These are phyloP conservation scores for Podila horticola DNA, from an alignment of 192 early-diverging fungal species.

Conservation along the genomic window DNA sequence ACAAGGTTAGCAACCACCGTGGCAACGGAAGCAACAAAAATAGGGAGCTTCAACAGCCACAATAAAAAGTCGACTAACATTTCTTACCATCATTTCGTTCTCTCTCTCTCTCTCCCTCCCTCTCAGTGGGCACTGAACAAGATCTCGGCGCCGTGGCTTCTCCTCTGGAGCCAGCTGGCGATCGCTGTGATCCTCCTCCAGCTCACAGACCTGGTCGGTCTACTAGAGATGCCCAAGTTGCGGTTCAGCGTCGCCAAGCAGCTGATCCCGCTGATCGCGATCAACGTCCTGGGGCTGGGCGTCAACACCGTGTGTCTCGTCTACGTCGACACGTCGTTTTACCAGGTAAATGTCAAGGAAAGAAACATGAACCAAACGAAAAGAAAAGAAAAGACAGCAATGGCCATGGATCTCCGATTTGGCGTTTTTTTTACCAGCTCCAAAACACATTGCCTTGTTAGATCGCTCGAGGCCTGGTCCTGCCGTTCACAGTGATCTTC, in stretches of 20 bases:
- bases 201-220: slow-evolving; percentile 18
- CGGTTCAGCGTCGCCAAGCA: slow-evolving; percentile 18
- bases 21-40: neutral
- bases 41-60: too few species aligned
- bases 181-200: slow-evolving; percentile 60
- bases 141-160: slow-evolving; percentile 55
- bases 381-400: too few species aligned
- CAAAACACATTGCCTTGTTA: neutral
- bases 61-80: too few species aligned
- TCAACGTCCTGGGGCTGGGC: slow-evolving; percentile 66
- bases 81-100: too few species aligned
- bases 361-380: too few species aligned
- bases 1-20: slow-evolving; percentile 35
- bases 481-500: slow-evolving; percentile 67
- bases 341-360: slow-evolving; percentile 51
- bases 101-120: neutral
- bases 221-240: slow-evolving; percentile 53
- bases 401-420: neutral
- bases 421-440: neutral
- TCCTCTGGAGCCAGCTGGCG: slow-evolving; percentile 65
- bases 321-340: slow-evolving; percentile 68
- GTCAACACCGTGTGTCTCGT: slow-evolving; percentile 67
- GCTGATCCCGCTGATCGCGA: slow-evolving; percentile 53
- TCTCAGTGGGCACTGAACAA: slow-evolving; percentile 61
- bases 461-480: slow-evolving; percentile 67